Conservation (phyloP, 1,284 basidiomycete genomes). For the Leccinum pachyderme region DNA sequence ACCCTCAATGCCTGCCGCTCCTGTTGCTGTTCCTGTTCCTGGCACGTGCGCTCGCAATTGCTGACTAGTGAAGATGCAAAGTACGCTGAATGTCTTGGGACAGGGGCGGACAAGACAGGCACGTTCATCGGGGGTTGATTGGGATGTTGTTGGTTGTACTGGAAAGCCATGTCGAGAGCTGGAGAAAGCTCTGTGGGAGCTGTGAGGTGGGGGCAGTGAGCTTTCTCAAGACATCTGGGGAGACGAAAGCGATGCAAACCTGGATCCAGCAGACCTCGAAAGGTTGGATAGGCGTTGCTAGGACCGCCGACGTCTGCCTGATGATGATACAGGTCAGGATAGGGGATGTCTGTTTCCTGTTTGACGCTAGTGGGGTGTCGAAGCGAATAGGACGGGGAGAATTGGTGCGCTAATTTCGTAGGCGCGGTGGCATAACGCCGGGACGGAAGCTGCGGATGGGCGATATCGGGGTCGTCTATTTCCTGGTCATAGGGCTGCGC, state of each 20-base stretch:
- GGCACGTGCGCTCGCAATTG: constrained; percentile 37
- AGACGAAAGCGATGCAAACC: constrained; percentile 24
- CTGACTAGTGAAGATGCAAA: constrained; percentile 31
- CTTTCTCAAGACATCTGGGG: background rate
- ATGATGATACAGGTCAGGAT: constrained; percentile 27
- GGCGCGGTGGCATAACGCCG: constrained; percentile 24
- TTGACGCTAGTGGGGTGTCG: constrained; percentile 27
- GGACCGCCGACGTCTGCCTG: constrained; percentile 27
- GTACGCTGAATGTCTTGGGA: constrained; percentile 35
- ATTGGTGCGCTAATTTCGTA: constrained; percentile 25
- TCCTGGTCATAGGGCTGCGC: constrained; percentile 26
- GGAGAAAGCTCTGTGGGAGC: constrained; percentile 22
- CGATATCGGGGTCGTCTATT: constrained; percentile 28
- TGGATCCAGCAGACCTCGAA: constrained; percentile 26
- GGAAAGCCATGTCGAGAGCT: constrained; percentile 27
- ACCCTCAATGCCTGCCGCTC: constrained; percentile 34
- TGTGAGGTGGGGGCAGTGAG: constrained; percentile 13
- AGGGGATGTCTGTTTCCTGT: constrained; percentile 31
- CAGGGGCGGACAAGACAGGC: constrained; percentile 30
- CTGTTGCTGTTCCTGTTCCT: constrained; percentile 38
- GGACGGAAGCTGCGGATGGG: constrained; percentile 24
- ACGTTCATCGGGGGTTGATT: constrained; percentile 23
- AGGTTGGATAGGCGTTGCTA: constrained; percentile 24
- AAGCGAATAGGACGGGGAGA: constrained; percentile 26
- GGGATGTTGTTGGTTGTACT: constrained; percentile 22